These are phyloP conservation scores for Diplogelasinospora grovesii DNA, from an alignment of 495 filamentous ascomycete species.

Conservation along the genomic window DNA sequence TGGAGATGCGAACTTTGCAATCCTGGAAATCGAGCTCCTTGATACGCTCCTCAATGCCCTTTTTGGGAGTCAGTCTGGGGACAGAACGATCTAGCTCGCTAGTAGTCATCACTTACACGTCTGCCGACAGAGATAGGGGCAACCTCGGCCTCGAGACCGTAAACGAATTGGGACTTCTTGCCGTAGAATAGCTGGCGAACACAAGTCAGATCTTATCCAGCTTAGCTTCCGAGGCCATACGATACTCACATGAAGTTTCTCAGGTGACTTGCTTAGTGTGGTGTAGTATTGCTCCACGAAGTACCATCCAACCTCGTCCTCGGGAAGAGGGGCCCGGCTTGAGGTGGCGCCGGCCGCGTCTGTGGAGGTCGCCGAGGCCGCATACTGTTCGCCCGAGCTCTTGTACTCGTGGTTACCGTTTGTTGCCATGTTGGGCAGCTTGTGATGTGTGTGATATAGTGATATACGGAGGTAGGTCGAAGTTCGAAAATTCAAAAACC, in stretches of 20 bases:
- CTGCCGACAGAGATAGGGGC: slow-evolving; percentile 77
- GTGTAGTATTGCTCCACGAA: slow-evolving; percentile 99
- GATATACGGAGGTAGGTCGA: slow-evolving; percentile 5
- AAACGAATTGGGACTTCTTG: slow-evolving; percentile 75
- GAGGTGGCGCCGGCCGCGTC: slow-evolving; percentile 13
- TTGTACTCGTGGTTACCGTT: slow-evolving; percentile 33
- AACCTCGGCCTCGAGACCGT: slow-evolving; percentile 80
- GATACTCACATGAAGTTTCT: slow-evolving; percentile 76
- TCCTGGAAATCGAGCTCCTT: slow-evolving; percentile 90
- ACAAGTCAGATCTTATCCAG: slow-evolving; percentile 16
- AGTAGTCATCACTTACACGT: slow-evolving; percentile 51
- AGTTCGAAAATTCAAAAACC: slow-evolving; percentile 10
- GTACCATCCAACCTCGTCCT: slow-evolving; percentile 96
- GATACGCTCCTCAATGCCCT: slow-evolving; percentile 93
- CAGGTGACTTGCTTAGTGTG: slow-evolving; percentile 86
- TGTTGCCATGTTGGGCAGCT: slow-evolving; percentile 40
- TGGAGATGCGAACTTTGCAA: slow-evolving; percentile 95
- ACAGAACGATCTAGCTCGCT: background rate
- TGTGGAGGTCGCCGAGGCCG: slow-evolving; percentile 17
- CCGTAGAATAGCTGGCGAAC: slow-evolving; percentile 62
- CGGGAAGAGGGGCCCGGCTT: slow-evolving; percentile 36
- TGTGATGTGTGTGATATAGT: slow-evolving; percentile 1
- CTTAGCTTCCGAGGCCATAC: background rate
- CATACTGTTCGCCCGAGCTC: slow-evolving; percentile 25
- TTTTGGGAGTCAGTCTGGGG: slow-evolving; percentile 12